Evolutionary conservation across 768 basidiomycete species (phyloP).

Genomic region (Podaxis sp.): DNA sequence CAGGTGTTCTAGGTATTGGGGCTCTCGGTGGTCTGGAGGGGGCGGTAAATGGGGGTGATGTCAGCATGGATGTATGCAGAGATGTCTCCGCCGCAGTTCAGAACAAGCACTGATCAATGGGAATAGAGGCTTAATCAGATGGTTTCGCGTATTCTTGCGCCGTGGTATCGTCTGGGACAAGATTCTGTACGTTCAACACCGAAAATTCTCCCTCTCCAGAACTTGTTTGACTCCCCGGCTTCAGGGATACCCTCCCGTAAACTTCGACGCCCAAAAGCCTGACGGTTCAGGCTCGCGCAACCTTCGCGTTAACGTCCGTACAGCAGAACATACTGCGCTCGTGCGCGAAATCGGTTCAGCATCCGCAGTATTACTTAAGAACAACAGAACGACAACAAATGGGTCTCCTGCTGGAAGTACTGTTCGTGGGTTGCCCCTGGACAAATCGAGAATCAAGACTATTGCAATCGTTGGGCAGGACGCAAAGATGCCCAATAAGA

Average conservation of each 20-base stretch:
- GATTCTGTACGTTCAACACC: slow-evolving; percentile 32
- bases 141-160: slow-evolving; percentile 42
- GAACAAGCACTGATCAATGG: background rate
- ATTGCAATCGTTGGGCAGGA: slow-evolving; percentile 62
- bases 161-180: slow-evolving; percentile 48
- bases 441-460: slow-evolving; percentile 48
- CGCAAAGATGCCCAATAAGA: slow-evolving; percentile 48
- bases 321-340: slow-evolving; percentile 44
- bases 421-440: slow-evolving; percentile 40
- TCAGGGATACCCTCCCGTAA: slow-evolving; percentile 44
- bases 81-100: background rate
- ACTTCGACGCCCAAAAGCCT: slow-evolving; percentile 43
- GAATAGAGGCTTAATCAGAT: slow-evolving; percentile 42
- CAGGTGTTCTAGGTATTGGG: slow-evolving; percentile 9
- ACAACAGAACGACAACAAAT: slow-evolving; percentile 40
- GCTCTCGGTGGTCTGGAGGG: slow-evolving; percentile 22
- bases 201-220: background rate
- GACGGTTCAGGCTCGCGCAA: slow-evolving; percentile 46
- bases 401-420: slow-evolving; percentile 31
- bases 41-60: slow-evolving; percentile 34
- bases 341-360: slow-evolving; percentile 63
- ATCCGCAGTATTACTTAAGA: slow-evolving; percentile 70
- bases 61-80: slow-evolving; percentile 28
- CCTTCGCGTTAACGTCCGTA: slow-evolving; percentile 41
- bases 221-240: background rate